Conservation (phyloP, 805 yeast genomes). For the Myxozyma vanderwaltii region DNA sequence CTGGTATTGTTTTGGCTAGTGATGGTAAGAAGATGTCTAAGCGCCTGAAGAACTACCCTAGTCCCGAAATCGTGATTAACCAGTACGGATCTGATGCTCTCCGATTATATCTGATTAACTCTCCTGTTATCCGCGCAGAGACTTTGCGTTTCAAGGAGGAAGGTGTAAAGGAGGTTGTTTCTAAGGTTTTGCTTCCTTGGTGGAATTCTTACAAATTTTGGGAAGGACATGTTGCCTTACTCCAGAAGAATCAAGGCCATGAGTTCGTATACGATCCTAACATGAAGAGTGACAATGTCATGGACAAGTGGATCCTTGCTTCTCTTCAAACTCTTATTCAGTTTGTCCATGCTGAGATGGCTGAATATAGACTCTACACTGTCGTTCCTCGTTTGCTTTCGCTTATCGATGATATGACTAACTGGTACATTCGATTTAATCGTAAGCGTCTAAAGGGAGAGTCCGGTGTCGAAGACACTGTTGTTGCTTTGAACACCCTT, state of each 20-base stretch:
- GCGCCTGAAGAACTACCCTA: slow-evolving; percentile 96
- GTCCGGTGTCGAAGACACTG: slow-evolving; percentile 79
- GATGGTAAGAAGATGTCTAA: slow-evolving; percentile 99
- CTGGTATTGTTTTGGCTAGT: slow-evolving; percentile 94
- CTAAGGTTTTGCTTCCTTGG: slow-evolving; percentile 97
- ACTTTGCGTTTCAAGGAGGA: slow-evolving; percentile 96
- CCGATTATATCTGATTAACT: slow-evolving; percentile 91
- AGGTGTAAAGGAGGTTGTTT: slow-evolving; percentile 97
- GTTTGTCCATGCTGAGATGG: slow-evolving; percentile 88
- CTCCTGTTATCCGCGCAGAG: slow-evolving; percentile 97
- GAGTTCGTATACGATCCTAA: slow-evolving; percentile 73
- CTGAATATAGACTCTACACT: slow-evolving; percentile 83
- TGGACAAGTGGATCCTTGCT: slow-evolving; percentile 97
- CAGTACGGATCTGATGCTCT: slow-evolving; percentile 98
- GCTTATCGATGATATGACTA: slow-evolving; percentile 91
- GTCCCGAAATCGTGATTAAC: slow-evolving; percentile 78
- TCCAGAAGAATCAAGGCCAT: slow-evolving; percentile 70
- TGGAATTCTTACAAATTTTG: slow-evolving; percentile 96
- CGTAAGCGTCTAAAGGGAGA: slow-evolving; percentile 98
- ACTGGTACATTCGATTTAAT: slow-evolving; percentile 98
- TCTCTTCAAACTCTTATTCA: slow-evolving; percentile 89
- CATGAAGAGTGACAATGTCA: slow-evolving; percentile 73
- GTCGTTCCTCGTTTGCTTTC: slow-evolving; percentile 90
- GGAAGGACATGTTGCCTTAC: slow-evolving; percentile 87
- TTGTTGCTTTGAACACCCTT: slow-evolving; percentile 84